Conservation (phyloP, 2,329 filamentous ascomycete species). For the Septoria petroselini region DNA sequence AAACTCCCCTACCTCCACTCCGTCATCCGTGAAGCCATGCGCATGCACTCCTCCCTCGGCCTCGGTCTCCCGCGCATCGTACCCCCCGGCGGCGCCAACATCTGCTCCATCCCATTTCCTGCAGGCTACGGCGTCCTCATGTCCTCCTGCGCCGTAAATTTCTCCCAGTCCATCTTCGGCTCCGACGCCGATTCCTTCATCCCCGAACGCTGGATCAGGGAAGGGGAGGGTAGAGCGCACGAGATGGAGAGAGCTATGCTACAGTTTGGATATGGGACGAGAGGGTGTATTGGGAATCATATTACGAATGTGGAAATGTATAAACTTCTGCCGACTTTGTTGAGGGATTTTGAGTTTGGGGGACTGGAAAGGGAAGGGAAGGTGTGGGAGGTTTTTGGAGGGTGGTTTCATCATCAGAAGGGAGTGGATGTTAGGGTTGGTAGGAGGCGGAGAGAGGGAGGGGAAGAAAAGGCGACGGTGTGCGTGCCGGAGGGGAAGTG, state of each 20-base stretch:
- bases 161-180: constrained; percentile 10
- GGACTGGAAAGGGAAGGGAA: constrained; percentile 6
- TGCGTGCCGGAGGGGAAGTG: neutral
- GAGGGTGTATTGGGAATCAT: constrained; percentile 15
- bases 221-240: neutral
- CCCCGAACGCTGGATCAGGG: constrained; percentile 12
- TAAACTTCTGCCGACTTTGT: constrained; percentile 10
- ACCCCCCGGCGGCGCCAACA: constrained; percentile 39
- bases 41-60: constrained; percentile 47
- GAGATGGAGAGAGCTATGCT: constrained; percentile 12
- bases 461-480: constrained; percentile 2
- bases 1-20: constrained; percentile 44
- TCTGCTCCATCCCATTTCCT: constrained; percentile 38
- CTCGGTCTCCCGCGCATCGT: constrained; percentile 41
- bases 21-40: constrained; percentile 45
- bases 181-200: constrained; percentile 11
- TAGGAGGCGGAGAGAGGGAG: neutral
- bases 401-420: constrained; percentile 14
- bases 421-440: constrained; percentile 6
- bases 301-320: constrained; percentile 15
- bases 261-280: constrained; percentile 12
- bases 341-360: constrained; percentile 10
- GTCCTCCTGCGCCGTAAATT: constrained; percentile 5
- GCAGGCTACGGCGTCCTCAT: constrained; percentile 16
- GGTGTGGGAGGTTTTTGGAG: constrained; percentile 14